Conservation (phyloP, 2,329 filamentous ascomycete species). For the Biscogniauxia marginata region DNA sequence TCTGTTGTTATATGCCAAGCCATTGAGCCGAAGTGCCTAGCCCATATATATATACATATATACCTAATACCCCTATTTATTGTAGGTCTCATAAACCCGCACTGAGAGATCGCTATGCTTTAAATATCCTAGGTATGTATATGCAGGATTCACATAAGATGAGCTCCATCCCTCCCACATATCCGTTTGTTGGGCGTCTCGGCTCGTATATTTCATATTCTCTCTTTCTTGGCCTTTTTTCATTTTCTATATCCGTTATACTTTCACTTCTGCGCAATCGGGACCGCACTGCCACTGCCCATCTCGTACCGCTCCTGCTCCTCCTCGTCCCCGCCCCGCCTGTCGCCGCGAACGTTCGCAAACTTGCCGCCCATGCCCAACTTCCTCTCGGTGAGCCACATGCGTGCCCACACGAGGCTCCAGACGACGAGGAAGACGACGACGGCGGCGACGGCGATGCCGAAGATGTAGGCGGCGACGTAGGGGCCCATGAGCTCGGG, state of each 20-base stretch:
- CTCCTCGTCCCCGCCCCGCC: neutral
- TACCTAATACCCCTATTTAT: no score
- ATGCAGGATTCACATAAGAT: no score
- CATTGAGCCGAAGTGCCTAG: no score
- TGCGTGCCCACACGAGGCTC: conserved; percentile 41
- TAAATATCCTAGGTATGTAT: no score
- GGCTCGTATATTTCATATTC: neutral
- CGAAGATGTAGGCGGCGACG: conserved; percentile 61
- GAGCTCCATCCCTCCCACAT: no score
- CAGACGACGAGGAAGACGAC: conserved; percentile 44
- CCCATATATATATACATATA: no score
- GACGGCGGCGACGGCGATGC: conserved; percentile 43
- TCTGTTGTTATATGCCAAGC: no score
- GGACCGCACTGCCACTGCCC: neutral
- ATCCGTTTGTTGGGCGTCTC: no score
- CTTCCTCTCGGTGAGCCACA: conserved; percentile 35
- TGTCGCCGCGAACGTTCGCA: conserved; percentile 6
- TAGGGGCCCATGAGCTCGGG: conserved; percentile 47
- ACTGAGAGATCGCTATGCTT: no score
- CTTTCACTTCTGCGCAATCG: neutral
- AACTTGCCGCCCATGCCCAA: conserved; percentile 26
- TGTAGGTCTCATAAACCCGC: no score
- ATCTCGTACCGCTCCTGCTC: neutral
- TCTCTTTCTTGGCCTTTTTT: neutral
- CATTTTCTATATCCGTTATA: neutral